These are phyloP conservation scores for Sclerotinia glacialis DNA, from an alignment of 2,329 filamentous ascomycete genomes.

Conservation along the genomic window DNA sequence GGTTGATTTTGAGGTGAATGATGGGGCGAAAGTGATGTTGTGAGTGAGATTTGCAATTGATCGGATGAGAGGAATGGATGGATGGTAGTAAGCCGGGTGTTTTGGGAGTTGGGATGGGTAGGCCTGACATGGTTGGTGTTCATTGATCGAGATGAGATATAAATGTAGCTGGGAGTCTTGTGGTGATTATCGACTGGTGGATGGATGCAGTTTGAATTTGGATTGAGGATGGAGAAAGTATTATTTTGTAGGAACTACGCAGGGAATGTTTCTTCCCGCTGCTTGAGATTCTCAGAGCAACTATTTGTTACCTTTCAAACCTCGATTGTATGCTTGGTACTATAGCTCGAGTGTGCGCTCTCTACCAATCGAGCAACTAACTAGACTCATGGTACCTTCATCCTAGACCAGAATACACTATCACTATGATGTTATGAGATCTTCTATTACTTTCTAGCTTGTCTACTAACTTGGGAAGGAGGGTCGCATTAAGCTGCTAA, in stretches of 20 bases:
- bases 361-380: no score
- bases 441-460: background rate
- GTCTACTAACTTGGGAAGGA: background rate
- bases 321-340: no score
- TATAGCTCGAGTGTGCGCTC: no score
- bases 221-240: background rate
- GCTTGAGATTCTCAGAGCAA: background rate
- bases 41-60: background rate
- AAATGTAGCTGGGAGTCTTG: background rate
- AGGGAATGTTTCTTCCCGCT: no score
- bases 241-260: no score
- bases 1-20: background rate
- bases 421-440: background rate
- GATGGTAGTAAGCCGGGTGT: background rate
- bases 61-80: background rate
- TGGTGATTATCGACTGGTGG: no score
- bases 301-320: no score
- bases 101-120: background rate
- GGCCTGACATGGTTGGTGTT: background rate
- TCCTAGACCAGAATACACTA: background rate
- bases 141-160: background rate
- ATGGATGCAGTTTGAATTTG: background rate
- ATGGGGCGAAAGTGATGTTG: background rate
- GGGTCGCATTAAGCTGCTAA: background rate
- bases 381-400: background rate